A percentile compares a stretch with the other conserved stretches of the same genome.
These are phyloP conservation scores for Jatropha multifida DNA, from an alignment of 441 rosid species.

Conservation along the genomic window DNA sequence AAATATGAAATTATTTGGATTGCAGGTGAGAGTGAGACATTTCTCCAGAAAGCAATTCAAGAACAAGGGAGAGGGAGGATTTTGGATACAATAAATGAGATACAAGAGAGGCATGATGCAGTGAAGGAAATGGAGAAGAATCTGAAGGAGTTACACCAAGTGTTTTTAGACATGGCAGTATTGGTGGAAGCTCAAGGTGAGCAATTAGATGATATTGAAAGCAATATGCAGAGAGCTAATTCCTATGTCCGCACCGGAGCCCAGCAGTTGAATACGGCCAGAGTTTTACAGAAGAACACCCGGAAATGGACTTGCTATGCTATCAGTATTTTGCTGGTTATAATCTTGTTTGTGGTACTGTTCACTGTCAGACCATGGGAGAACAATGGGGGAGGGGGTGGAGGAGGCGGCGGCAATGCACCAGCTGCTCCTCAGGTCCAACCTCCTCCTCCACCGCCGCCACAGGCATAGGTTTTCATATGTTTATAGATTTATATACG, in stretches of 20 bases:
- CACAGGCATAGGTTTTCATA: constrained; percentile 9
- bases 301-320: constrained; percentile 83
- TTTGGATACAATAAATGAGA: constrained; percentile 72
- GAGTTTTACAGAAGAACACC: constrained; percentile 67
- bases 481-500: background rate
- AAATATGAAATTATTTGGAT: background rate
- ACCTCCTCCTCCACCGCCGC: constrained; percentile 17
- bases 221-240: constrained; percentile 61
- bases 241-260: constrained; percentile 66
- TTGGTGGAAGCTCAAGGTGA: constrained; percentile 75
- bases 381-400: constrained; percentile 21
- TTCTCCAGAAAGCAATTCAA: constrained; percentile 85
- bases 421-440: background rate
- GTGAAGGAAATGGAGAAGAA: constrained; percentile 79
- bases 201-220: constrained; percentile 85
- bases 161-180: constrained; percentile 87
- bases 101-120: constrained; percentile 88
- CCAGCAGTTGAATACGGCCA: constrained; percentile 51
- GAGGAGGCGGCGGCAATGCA: background rate
- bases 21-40: constrained; percentile 91
- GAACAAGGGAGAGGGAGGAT: constrained; percentile 83
- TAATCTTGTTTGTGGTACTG: constrained; percentile 64
- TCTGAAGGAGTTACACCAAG: constrained; percentile 82
- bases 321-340: constrained; percentile 57
- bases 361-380: constrained; percentile 70